Percentiles rank a stretch among this genome's conserved stretches.
phyloP scores from a whole-genome alignment of 192 early-diverging fungal genomes.

The Dissophora ornata region DNA sequence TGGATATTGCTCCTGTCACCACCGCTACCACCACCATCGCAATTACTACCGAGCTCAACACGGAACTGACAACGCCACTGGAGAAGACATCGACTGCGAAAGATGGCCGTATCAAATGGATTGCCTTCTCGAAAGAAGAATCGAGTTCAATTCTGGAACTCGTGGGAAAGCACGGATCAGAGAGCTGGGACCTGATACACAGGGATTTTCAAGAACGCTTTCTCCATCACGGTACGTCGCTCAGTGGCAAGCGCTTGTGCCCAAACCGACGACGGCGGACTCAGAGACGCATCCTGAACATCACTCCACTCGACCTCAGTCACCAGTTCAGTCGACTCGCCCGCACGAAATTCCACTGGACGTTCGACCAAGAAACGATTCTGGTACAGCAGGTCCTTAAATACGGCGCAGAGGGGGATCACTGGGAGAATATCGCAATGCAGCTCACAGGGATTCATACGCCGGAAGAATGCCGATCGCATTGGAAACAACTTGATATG shows the following conservation, averaged over 20 bases:
- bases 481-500: conserved; percentile 46
- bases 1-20: not conserved
- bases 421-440: conserved; percentile 20
- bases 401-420: conserved; percentile 10
- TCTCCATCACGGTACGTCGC: not conserved
- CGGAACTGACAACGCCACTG: not conserved
- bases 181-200: conserved; percentile 13
- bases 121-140: conserved; percentile 30
- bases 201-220: conserved; percentile 25
- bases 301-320: conserved; percentile 9
- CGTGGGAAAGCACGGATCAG: conserved; percentile 8
- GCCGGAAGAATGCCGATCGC: conserved; percentile 19
- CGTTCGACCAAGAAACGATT: conserved; percentile 31
- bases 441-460: conserved; percentile 13
- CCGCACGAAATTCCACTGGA: conserved; percentile 16
- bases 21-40: no score
- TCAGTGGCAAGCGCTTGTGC: no score
- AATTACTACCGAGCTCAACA: not conserved
- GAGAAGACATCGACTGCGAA: not conserved
- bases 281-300: not conserved
- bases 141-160: conserved; percentile 13
- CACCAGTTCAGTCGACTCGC: conserved; percentile 19
- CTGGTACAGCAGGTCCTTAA: conserved; percentile 39
- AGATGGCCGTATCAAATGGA: not conserved
- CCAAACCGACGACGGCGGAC: no score